Percentiles rank a stretch among this genome's conserved stretches.
phyloP scores from a whole-genome alignment of 2,329 filamentous ascomycete species.

The Colletotrichum simmondsii region DNA sequence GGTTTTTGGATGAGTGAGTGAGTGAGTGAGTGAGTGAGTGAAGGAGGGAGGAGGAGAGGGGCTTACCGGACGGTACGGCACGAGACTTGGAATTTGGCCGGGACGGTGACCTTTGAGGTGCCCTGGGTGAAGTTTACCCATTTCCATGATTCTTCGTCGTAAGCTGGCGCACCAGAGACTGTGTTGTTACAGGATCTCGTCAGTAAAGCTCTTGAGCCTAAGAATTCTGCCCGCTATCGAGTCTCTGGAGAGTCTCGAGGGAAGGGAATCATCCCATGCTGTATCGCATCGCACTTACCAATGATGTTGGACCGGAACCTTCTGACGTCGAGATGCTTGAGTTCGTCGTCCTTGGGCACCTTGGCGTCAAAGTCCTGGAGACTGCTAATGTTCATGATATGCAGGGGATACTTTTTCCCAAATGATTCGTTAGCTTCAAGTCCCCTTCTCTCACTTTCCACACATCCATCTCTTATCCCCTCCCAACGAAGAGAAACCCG shows the following conservation, averaged over 20 bases:
- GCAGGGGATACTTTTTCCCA: slow-evolving; percentile 70
- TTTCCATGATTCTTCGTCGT: slow-evolving; percentile 78
- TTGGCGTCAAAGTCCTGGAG: slow-evolving; percentile 69
- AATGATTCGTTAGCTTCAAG: not conserved
- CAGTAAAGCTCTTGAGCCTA: not conserved
- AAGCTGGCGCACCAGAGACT: slow-evolving; percentile 72
- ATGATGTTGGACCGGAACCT: slow-evolving; percentile 81
- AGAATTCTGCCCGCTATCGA: too few species aligned
- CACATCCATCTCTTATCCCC: not conserved
- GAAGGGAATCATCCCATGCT: not conserved
- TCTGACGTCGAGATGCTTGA: slow-evolving; percentile 66
- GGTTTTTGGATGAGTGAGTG: too few species aligned
- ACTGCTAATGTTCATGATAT: slow-evolving; percentile 74
- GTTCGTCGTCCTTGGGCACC: slow-evolving; percentile 60
- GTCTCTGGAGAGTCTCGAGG: too few species aligned
- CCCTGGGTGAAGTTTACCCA: slow-evolving; percentile 63
- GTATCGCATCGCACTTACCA: slow-evolving; percentile 49
- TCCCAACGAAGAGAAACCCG: not conserved
- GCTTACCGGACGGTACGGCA: slow-evolving; percentile 72
- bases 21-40: too few species aligned
- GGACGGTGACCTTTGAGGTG: slow-evolving; percentile 57
- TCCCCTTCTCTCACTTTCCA: not conserved
- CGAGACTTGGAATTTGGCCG: slow-evolving; percentile 62
- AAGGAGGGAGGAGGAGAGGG: not conserved
- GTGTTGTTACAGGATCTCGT: not conserved